phyloP scores from a whole-genome alignment of 1,139 yeast species.

The Sugiyamaella xylanicola region DNA sequence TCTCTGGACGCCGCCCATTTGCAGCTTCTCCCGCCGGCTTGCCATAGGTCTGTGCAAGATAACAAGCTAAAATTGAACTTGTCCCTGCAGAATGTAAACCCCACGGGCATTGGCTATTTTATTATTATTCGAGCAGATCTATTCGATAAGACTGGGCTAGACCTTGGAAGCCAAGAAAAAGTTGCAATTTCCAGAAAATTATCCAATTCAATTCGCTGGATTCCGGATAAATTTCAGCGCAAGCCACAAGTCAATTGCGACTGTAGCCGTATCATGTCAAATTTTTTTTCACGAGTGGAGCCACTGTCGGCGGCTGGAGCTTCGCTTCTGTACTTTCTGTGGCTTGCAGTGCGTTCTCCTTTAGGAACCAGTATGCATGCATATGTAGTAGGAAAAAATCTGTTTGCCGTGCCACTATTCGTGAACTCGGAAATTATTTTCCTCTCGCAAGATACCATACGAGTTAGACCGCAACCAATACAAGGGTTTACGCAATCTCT shows the following conservation, averaged over 20 bases:
- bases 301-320: neutral
- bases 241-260: neutral
- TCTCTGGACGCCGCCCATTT: neutral
- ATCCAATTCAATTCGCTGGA: too few species aligned
- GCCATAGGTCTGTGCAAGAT: constrained; percentile 14
- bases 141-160: too few species aligned
- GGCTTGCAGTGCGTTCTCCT: neutral
- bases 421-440: too few species aligned
- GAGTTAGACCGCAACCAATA: too few species aligned
- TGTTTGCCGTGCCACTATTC: neutral
- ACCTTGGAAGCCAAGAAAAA: neutral
- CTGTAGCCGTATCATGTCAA: neutral
- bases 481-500: too few species aligned
- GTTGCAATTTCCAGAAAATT: too few species aligned
- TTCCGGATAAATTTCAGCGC: too few species aligned
- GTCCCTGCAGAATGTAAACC: constrained; percentile 7
- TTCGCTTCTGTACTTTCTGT: neutral
- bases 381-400: neutral
- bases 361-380: neutral
- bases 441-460: too few species aligned
- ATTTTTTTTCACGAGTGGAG: neutral
- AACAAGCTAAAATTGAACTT: neutral
- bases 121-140: too few species aligned
- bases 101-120: neutral
- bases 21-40: constrained; percentile 4